Base-by-base conservation (phyloP, 164 flowering plant species). In the Liriodendron chinense region DNA sequence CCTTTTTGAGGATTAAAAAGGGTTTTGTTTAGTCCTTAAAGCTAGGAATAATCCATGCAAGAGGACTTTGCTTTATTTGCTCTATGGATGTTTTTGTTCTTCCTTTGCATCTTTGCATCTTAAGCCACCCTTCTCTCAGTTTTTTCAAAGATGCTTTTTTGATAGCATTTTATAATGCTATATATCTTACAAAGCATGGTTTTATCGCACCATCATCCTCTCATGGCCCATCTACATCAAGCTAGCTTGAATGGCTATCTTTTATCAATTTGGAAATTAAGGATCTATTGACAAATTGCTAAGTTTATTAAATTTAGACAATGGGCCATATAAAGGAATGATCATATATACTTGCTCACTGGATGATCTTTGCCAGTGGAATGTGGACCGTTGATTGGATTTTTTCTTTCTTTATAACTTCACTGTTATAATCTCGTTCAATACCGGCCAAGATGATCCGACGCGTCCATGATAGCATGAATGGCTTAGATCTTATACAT, bases 11-110 rank as follows among this genome's bases (percentile, higher is more conserved):
- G 71, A 63, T n/a, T 21, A 56, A 48, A 28, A 63, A 34, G 8
- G 43, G 74, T 10, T 61, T 72, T 23, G 20, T 71, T 74, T 59
- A 80, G 59, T 64, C 83, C 75, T 43, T 26, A 77, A 80, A 77
- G 80, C 66, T 77, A 47, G 75, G 75, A 77, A 74, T 74, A 77
- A 74, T 62, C 65, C 79, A 26, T 47, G 68, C 71, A 77, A 73
- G 65, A 48, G 73, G 73, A 56, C 75, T 12, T 47, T 53, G 61
- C 82, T 77, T 77, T 74, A 47, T 69, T 18, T 74, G 48, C 25
- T 74, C 56, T 20, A 65, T 50, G 69, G 69, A 18, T 59, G 75
- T 65, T 66, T 70, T 76, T 49, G 59, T 76, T 74, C 79, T 18
- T 47, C 2, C 70, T 80, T 70, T 53, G 50, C 53, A 71, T 72